A percentile compares a stretch with the other conserved stretches of the same genome.
Conservation (phyloP, 2,329 filamentous ascomycete species). For the Fusarium mundagurra region DNA sequence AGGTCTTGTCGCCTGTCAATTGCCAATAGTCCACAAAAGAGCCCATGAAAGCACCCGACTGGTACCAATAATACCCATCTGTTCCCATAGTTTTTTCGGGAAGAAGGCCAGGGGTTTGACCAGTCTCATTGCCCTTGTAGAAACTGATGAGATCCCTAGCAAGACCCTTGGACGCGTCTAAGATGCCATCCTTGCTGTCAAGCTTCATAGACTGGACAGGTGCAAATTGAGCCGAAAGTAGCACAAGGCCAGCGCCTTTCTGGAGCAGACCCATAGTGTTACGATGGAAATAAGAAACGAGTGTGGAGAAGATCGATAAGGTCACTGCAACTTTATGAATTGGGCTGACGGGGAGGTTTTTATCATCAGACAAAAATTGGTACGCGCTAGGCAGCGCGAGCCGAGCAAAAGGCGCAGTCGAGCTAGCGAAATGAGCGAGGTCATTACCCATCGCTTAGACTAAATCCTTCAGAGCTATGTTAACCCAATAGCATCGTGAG, state of each 20-base stretch:
- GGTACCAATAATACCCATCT: conserved; percentile 75
- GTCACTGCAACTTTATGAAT: background rate
- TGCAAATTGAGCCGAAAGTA: background rate
- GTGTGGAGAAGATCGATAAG: background rate
- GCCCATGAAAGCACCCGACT: conserved; percentile 74
- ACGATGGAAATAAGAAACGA: background rate
- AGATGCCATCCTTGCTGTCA: conserved; percentile 6
- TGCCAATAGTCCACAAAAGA: conserved; percentile 76
- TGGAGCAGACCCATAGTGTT: background rate
- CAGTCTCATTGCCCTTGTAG: conserved; percentile 61
- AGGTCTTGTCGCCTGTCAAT: conserved; percentile 70
- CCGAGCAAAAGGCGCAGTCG: background rate
- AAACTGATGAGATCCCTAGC: conserved; percentile 61
- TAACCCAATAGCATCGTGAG: background rate
- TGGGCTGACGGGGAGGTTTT: background rate
- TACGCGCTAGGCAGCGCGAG: background rate
- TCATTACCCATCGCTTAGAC: background rate
- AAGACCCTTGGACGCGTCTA: conserved; percentile 46
- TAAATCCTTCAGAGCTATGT: conserved; percentile 3
- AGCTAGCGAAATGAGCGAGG: conserved; percentile 11
- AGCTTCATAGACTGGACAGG: conserved; percentile 16
- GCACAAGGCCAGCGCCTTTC: background rate
- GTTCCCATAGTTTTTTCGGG: conserved; percentile 48
- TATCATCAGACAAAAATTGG: background rate
- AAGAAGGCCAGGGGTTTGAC: conserved; percentile 63